Evolutionary conservation across 2,329 filamentous ascomycete species (phyloP), one percentile per base, ranked within the genome.

Genomic region (Botrytis byssoidea): DNA sequence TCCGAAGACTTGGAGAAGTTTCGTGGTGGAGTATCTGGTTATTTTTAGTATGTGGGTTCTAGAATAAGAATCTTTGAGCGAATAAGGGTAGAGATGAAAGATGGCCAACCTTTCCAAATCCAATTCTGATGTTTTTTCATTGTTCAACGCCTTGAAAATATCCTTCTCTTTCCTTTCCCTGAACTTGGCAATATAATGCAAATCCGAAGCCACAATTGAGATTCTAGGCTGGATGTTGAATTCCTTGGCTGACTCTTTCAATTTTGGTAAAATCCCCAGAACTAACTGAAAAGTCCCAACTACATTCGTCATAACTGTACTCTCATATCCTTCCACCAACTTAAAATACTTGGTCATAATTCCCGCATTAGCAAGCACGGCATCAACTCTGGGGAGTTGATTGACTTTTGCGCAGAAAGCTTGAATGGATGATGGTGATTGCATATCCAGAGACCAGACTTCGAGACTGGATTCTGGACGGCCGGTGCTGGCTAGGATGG

Each of bases 311-410:
- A 75, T 74, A 29, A 82, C 70, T 9, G 73, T 75, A 7, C 71
- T 25, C 29, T 75, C 72, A 60, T 75, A 75, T 1, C 79, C 80
- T 40, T 79, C 77, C 25, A 63, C 35, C 12, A 74, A 6, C 6
- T 63, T 64, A 14, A 64, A 76, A 6, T 48, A 32, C 4, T 42
- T 51, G 1, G 48, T 67, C 22, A 48, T 60, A 3, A 79, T 74
- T 8, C 76, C 76, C 14, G 77, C 78, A 76, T 79, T 88, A 61
- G 82, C 80, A 32, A 86, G 76, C 44, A 85, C 78, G 46, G 83
- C 82, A 76, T 88, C 85, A 2, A 88, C 74, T 4, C 84, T 82
- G 2, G 79, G 71, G 14, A 86, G 80, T 18, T 16, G 25, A 35
- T 82, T 75, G 16, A 51, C 73, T 37, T 51, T 40, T 29, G 35